A percentile compares a stretch with the other conserved stretches of the same genome.
phyloP scores from a whole-genome alignment of 371 early-diverging fungal genomes.

The Vittaforma corneae region DNA sequence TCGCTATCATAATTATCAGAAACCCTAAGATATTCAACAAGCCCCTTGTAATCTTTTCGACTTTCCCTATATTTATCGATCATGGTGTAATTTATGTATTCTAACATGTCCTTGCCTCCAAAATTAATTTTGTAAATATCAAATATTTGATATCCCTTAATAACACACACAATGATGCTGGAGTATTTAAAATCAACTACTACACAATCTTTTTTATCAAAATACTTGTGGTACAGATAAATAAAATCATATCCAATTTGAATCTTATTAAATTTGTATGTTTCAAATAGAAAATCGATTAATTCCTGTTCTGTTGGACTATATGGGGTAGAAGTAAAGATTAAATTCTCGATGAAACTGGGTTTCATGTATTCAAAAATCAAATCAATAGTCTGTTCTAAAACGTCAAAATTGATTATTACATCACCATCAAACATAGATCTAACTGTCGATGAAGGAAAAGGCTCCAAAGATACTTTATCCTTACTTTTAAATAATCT shows the following conservation, averaged over 20 bases:
- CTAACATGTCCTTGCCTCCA: slow-evolving; percentile 46
- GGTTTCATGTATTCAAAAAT: slow-evolving; percentile 46
- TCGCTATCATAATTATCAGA: slow-evolving; percentile 42
- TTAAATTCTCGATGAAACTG: slow-evolving; percentile 27
- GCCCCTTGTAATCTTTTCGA: slow-evolving; percentile 36
- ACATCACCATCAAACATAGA: slow-evolving; percentile 57
- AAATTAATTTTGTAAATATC: slow-evolving; percentile 55
- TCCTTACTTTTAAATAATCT: slow-evolving; percentile 46
- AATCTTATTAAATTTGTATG: slow-evolving; percentile 48
- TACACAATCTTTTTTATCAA: slow-evolving; percentile 3
- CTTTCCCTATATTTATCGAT: slow-evolving; percentile 35
- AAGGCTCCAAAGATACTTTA: slow-evolving; percentile 23
- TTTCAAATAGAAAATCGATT: slow-evolving; percentile 45
- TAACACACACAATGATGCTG: slow-evolving; percentile 11
- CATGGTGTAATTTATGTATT: slow-evolving; percentile 41
- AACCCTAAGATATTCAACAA: slow-evolving; percentile 35
- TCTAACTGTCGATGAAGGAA: slow-evolving; percentile 20
- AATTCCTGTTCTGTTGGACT: slow-evolving; percentile 43
- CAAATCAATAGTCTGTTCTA: slow-evolving; percentile 50
- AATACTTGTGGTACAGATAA: slow-evolving; percentile 51
- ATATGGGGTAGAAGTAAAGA: slow-evolving; percentile 54
- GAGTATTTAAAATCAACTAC: slow-evolving; percentile 26
- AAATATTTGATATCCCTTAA: slow-evolving; percentile 17
- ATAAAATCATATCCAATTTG: slow-evolving; percentile 54
- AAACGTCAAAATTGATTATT: slow-evolving; percentile 51